Evolutionary conservation across 352 stramenopile genomes (phyloP).

Genomic region (Blastocystis sp.): DNA sequence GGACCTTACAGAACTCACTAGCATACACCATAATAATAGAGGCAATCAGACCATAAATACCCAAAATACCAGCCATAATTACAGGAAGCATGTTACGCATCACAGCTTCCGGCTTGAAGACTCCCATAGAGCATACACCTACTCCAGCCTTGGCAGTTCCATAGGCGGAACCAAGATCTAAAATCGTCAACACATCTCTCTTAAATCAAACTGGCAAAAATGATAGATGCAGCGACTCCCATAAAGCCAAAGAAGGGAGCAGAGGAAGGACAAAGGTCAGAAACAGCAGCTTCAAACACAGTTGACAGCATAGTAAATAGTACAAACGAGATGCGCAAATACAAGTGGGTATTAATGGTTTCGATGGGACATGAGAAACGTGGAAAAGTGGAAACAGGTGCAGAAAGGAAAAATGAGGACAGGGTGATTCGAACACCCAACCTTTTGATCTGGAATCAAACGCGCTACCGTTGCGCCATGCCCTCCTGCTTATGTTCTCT

Average conservation of each 20-base stretch:
- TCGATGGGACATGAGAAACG: neutral
- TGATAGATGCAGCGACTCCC: constrained; percentile 88
- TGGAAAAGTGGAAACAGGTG: constrained; percentile 7
- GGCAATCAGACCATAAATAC: constrained; percentile 84
- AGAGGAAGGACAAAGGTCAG: constrained; percentile 92
- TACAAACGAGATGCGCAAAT: neutral
- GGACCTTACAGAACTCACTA: constrained; percentile 40
- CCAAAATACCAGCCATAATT: constrained; percentile 90
- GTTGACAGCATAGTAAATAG: constrained; percentile 54
- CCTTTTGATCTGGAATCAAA: constrained; percentile 31
- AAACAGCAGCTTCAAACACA: constrained; percentile 72
- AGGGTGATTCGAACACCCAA: constrained; percentile 15
- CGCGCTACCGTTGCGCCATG: constrained; percentile 39
- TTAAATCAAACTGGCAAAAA: constrained; percentile 82
- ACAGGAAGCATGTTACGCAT: constrained; percentile 98
- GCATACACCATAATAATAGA: constrained; percentile 77
- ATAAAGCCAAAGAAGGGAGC: constrained; percentile 99
- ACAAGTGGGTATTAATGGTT: neutral
- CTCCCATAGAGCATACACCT: constrained; percentile 88
- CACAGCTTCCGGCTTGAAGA: constrained; percentile 89
- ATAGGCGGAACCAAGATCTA: constrained; percentile 91
- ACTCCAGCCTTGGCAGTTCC: constrained; percentile 94
- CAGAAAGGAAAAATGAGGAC: neutral
- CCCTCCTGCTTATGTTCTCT: neutral
- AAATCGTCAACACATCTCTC: constrained; percentile 69